Evolutionary conservation across 768 basidiomycete genomes (phyloP).

Genomic region (Boletus insuetus): DNA sequence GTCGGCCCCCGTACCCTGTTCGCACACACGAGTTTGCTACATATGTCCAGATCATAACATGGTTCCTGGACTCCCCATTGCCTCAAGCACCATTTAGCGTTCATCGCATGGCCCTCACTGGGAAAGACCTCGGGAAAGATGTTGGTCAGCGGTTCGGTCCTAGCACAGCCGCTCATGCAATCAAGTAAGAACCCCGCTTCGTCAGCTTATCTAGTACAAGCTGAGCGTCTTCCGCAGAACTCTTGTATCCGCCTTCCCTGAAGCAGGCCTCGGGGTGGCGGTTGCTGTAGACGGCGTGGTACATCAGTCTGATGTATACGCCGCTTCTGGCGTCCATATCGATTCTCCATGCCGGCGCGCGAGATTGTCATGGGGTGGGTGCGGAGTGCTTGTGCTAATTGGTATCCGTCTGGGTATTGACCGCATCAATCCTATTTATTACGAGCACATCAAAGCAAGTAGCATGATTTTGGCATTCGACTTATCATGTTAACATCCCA

Average conservation of each 20-base stretch:
- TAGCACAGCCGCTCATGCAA: conserved; percentile 93
- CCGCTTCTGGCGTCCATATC: conserved; percentile 53
- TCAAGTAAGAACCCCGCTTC: conserved; percentile 56
- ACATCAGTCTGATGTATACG: conserved; percentile 83
- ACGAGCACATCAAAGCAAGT: conserved; percentile 75
- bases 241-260: conserved; percentile 75
- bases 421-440: conserved; percentile 93
- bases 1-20: conserved; percentile 64
- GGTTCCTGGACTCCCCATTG: conserved; percentile 92
- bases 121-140: conserved; percentile 92
- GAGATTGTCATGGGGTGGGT: conserved; percentile 65
- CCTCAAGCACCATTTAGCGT: conserved; percentile 89
- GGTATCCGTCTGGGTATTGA: conserved; percentile 87
- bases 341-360: conserved; percentile 31
- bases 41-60: conserved; percentile 88
- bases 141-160: conserved; percentile 99
- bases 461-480: not conserved
- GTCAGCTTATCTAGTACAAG: not conserved
- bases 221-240: conserved; percentile 45
- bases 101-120: conserved; percentile 92
- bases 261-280: conserved; percentile 76
- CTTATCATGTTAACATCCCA: not conserved
- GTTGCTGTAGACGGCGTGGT: conserved; percentile 80
- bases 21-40: conserved; percentile 68
- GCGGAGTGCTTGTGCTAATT: conserved; percentile 82